Percentiles rank a stretch among this genome's conserved stretches.
phyloP scores from a whole-genome alignment of 495 filamentous ascomycete genomes.

The Extremus antarcticus region DNA sequence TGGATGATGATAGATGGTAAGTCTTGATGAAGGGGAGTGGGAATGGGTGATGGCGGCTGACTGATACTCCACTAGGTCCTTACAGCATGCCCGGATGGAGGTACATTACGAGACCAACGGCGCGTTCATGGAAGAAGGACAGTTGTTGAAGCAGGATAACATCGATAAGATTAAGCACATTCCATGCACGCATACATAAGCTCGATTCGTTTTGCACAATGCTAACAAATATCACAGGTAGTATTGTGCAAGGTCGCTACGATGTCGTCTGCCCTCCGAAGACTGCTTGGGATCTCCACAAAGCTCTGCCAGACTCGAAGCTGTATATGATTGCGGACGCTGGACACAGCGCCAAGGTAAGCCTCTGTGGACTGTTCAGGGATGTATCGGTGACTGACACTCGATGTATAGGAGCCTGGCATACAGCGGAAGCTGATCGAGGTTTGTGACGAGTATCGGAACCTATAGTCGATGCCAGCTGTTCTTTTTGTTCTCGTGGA shows the following conservation, averaged over 20 bases:
- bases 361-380: not conserved
- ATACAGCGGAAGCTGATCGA: slow-evolving; percentile 9
- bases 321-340: slow-evolving; percentile 30
- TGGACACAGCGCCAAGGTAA: slow-evolving; percentile 14
- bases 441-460: slow-evolving; percentile 12
- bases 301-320: slow-evolving; percentile 29
- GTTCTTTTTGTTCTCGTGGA: no score
- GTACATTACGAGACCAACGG: slow-evolving; percentile 34
- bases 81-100: slow-evolving; percentile 33
- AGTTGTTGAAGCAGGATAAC: slow-evolving; percentile 26
- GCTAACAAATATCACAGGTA: slow-evolving; percentile 1
- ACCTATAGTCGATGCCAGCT: not conserved
- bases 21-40: no score
- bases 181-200: slow-evolving; percentile 22
- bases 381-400: not conserved
- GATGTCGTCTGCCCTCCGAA: slow-evolving; percentile 35
- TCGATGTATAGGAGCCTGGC: slow-evolving; percentile 4
- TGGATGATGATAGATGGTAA: not conserved
- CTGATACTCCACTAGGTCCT: no score
- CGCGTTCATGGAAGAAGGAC: slow-evolving; percentile 31
- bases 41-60: no score
- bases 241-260: slow-evolving; percentile 37
- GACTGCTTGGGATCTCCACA: slow-evolving; percentile 35
- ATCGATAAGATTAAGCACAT: slow-evolving; percentile 33
- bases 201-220: not conserved